Evolutionary conservation across 768 basidiomycete genomes (phyloP).

Genomic region (Tylopilus felleus): DNA sequence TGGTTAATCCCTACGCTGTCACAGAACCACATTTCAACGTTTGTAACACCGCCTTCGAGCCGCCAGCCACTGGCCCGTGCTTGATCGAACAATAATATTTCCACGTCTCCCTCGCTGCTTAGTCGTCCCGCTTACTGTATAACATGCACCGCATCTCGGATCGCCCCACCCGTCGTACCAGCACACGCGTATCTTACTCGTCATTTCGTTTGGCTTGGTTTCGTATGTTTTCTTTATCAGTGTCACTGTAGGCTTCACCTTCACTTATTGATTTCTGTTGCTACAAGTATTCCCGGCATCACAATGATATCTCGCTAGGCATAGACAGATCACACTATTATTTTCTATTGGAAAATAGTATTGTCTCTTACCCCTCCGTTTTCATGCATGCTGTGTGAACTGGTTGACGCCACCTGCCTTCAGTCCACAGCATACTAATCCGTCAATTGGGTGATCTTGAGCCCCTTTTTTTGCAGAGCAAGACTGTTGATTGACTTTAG

Average conservation of each 20-base stretch:
- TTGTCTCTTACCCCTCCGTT: background rate
- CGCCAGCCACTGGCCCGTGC: background rate
- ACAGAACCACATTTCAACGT: constrained; percentile 3
- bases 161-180: constrained; percentile 11
- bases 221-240: constrained; percentile 26
- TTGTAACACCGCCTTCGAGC: background rate
- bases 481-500: background rate
- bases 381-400: background rate
- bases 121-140: constrained; percentile 23
- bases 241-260: constrained; percentile 23
- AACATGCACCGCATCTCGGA: constrained; percentile 23
- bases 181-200: constrained; percentile 20
- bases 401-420: too few species aligned
- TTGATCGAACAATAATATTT: constrained; percentile 11
- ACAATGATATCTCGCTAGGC: constrained; percentile 28
- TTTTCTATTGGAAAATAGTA: constrained; percentile 16
- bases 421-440: background rate
- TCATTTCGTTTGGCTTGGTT: constrained; percentile 17
- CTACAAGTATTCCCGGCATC: constrained; percentile 30
- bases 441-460: background rate
- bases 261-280: constrained; percentile 31
- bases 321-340: constrained; percentile 22
- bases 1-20: constrained; percentile 22
- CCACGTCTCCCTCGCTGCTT: constrained; percentile 12
- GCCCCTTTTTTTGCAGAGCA: background rate